Percentiles rank a stretch among this genome's conserved stretches.
Evolutionary conservation across 257 asterid genomes (phyloP).

Genomic region (Nicotiana knightiana): DNA sequence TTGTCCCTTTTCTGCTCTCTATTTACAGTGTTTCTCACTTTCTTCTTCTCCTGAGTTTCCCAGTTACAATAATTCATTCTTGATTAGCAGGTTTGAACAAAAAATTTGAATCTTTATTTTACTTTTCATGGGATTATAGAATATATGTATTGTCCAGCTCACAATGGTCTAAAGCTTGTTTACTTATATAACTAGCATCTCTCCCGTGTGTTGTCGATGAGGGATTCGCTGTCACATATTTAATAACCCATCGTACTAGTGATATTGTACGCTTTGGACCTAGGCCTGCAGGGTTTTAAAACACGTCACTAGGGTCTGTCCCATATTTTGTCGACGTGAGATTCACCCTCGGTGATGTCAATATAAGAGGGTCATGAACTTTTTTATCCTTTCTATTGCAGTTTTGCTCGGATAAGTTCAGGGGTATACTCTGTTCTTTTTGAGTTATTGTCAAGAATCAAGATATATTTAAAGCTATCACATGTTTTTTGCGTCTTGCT

Average conservation of each 20-base stretch:
- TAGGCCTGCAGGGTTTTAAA: too few species aligned
- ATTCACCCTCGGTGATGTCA: too few species aligned
- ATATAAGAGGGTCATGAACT: background rate
- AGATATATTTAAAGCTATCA: background rate
- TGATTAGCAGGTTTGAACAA: background rate
- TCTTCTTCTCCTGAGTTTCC: background rate
- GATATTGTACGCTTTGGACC: too few species aligned
- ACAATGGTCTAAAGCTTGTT: too few species aligned
- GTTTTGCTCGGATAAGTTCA: background rate
- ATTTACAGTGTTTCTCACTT: background rate
- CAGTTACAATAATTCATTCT: conserved; percentile 1
- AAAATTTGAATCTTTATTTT: background rate
- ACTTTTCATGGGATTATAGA: background rate
- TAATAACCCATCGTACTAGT: too few species aligned
- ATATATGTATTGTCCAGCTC: too few species aligned
- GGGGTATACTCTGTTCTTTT: background rate
- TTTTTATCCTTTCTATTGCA: background rate
- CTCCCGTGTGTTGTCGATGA: too few species aligned
- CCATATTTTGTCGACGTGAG: too few species aligned
- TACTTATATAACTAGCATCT: too few species aligned
- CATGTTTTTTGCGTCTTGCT: background rate
- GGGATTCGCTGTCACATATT: too few species aligned
- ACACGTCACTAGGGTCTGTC: too few species aligned
- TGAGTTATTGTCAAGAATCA: background rate
- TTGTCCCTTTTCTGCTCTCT: background rate